Evolutionary conservation across 192 early-diverging fungal genomes (phyloP).

Genomic region (Coemansia sp.): DNA sequence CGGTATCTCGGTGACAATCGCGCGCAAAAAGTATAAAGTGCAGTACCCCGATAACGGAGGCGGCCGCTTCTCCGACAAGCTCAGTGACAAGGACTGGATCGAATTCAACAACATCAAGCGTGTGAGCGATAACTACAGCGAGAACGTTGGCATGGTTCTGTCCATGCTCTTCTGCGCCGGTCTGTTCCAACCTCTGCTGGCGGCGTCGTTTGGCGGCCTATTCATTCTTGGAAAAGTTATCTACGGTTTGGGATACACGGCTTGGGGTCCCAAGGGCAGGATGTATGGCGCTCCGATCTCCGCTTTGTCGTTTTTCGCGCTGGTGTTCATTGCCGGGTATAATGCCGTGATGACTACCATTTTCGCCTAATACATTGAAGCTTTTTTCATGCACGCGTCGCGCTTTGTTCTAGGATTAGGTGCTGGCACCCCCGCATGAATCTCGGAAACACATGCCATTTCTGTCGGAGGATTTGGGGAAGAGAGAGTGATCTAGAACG

Average conservation of each 20-base stretch:
- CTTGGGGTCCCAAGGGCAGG: slow-evolving; percentile 32
- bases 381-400: not conserved
- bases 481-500: not conserved
- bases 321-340: slow-evolving; percentile 27
- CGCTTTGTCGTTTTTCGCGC: slow-evolving; percentile 12
- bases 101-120: slow-evolving; percentile 55
- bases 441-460: not conserved
- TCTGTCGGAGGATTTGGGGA: not conserved
- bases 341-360: slow-evolving; percentile 18
- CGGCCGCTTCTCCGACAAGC: slow-evolving; percentile 49
- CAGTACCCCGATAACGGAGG: slow-evolving; percentile 51
- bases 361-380: slow-evolving; percentile 17
- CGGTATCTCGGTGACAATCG: slow-evolving; percentile 1
- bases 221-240: slow-evolving; percentile 42
- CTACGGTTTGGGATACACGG: slow-evolving; percentile 34
- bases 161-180: slow-evolving; percentile 34
- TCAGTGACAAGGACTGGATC: slow-evolving; percentile 52
- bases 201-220: slow-evolving; percentile 23
- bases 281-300: slow-evolving; percentile 24
- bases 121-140: slow-evolving; percentile 53
- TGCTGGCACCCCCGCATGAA: not conserved
- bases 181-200: slow-evolving; percentile 42
- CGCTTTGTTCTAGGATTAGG: not conserved
- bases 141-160: slow-evolving; percentile 35
- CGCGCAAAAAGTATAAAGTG: slow-evolving; percentile 54